These are phyloP conservation scores for Diaporthe velutina DNA, from an alignment of 2,329 filamentous ascomycete genomes.

Conservation along the genomic window DNA sequence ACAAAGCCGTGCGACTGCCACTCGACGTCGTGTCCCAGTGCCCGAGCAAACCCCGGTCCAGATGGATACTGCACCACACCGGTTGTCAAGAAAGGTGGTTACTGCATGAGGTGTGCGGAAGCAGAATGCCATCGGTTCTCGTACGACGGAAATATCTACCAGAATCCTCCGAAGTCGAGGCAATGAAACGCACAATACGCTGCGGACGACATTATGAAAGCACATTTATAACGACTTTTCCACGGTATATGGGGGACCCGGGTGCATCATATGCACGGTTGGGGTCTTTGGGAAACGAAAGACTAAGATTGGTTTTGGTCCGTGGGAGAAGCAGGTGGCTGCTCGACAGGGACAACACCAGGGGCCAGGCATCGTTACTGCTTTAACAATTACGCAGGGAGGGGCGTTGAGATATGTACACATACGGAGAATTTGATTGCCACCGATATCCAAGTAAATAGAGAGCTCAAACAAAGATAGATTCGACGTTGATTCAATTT, in stretches of 20 bases:
- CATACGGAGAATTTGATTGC: too few species aligned
- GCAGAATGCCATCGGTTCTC: constrained; percentile 13
- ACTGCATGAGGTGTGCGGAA: neutral
- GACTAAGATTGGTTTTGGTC: too few species aligned
- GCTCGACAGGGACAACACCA: too few species aligned
- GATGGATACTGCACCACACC: constrained; percentile 9
- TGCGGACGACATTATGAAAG: neutral
- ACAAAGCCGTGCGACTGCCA: neutral
- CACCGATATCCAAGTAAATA: too few species aligned
- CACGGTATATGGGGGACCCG: neutral
- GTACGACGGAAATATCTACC: neutral
- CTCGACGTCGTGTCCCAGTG: constrained; percentile 1
- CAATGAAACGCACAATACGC: neutral
- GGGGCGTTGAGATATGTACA: too few species aligned
- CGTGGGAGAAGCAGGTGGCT: too few species aligned
- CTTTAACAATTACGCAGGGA: too few species aligned
- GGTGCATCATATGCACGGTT: neutral
- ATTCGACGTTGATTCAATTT: too few species aligned
- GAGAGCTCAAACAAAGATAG: too few species aligned
- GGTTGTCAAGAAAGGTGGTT: neutral
- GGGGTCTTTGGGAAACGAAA: too few species aligned
- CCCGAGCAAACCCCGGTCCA: neutral
- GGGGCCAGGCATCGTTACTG: too few species aligned
- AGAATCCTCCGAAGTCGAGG: neutral
- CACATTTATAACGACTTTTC: too few species aligned